phyloP scores from a whole-genome alignment of 495 filamentous ascomycete genomes.

The Saxophila tyrrhenica region DNA sequence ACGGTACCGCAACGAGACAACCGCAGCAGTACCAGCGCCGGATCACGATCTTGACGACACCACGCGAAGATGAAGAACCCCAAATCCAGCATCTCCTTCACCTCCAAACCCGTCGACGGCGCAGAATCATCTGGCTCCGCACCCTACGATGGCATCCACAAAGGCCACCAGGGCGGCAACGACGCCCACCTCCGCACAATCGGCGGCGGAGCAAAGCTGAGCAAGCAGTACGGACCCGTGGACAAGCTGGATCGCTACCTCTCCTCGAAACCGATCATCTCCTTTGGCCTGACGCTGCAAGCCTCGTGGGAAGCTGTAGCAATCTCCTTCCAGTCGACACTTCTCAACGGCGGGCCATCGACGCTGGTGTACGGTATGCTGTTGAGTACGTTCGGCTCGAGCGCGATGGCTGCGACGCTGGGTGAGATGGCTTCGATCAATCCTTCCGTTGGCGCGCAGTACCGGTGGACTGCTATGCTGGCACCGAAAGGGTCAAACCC shows the following conservation, averaged over 20 bases:
- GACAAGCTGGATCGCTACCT: neutral
- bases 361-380: slow-evolving; percentile 20
- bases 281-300: slow-evolving; percentile 22
- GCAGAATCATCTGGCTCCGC: too few species aligned
- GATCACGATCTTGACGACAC: too few species aligned
- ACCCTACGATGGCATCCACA: too few species aligned
- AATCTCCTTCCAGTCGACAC: slow-evolving; percentile 16
- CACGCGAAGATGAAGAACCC: too few species aligned
- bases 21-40: too few species aligned
- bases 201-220: neutral
- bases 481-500: neutral
- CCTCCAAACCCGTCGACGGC: too few species aligned
- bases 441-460: slow-evolving; percentile 7
- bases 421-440: neutral
- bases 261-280: slow-evolving; percentile 10
- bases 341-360: slow-evolving; percentile 28
- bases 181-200: neutral
- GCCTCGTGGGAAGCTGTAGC: slow-evolving; percentile 27
- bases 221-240: neutral
- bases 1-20: too few species aligned
- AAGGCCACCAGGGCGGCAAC: neutral
- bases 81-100: too few species aligned
- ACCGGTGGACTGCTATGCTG: slow-evolving; percentile 15
- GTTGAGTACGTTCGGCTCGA: slow-evolving; percentile 19
- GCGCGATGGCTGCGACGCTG: neutral